A percentile compares a stretch with the other conserved stretches of the same genome.
Conservation (phyloP, 495 filamentous ascomycete species). For the Friedmanniomyces simplex region DNA sequence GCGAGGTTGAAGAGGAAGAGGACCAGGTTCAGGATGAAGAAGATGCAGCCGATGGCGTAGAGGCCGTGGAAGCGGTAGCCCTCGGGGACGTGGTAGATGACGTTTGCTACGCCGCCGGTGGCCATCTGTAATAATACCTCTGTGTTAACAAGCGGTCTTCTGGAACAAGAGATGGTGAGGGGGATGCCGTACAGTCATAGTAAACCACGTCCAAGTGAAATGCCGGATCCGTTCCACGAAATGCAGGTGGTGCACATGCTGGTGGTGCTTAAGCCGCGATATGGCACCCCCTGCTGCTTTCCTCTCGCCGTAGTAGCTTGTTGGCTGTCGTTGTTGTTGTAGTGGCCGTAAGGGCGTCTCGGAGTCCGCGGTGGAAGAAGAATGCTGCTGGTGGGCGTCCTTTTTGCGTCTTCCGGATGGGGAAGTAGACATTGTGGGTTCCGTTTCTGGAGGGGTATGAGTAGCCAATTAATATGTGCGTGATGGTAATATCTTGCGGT, state of each 20-base stretch:
- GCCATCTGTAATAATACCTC: conserved; percentile 46
- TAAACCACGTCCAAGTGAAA: conserved; percentile 38
- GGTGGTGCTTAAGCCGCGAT: conserved; percentile 1
- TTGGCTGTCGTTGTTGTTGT: not conserved
- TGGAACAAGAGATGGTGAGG: not conserved
- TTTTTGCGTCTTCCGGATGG: not conserved
- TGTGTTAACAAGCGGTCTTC: no score
- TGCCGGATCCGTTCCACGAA: conserved; percentile 30
- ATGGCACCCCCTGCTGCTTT: not conserved
- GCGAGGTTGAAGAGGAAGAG: conserved; percentile 61
- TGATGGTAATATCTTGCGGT: not conserved
- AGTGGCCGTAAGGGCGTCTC: not conserved
- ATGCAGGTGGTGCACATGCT: conserved; percentile 15
- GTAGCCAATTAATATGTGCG: not conserved
- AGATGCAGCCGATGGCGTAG: conserved; percentile 57
- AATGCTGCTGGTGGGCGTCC: no score
- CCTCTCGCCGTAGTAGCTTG: not conserved
- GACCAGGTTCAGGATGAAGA: conserved; percentile 65
- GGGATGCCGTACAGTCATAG: conserved; percentile 25
- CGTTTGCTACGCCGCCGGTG: conserved; percentile 75
- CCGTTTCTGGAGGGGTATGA: not conserved
- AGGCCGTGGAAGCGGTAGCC: conserved; percentile 55
- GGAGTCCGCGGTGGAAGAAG: not conserved
- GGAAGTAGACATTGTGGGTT: not conserved
- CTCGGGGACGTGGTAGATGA: conserved; percentile 54